phyloP scores from a whole-genome alignment of 148 eudicot species.

The Mesembryanthemum crystallinum region DNA sequence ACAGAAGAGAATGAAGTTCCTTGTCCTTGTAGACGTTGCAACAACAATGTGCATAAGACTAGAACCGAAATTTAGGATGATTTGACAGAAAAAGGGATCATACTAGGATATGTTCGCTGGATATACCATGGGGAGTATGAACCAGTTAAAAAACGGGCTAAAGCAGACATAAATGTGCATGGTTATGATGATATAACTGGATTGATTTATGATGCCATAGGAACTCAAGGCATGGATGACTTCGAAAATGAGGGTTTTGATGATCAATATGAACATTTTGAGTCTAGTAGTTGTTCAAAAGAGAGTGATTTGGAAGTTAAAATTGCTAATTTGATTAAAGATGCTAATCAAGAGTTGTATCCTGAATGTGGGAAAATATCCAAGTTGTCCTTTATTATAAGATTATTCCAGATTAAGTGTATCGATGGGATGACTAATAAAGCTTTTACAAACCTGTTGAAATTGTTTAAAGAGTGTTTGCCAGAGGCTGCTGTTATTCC shows the following conservation, averaged over 20 bases:
- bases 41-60: slow-evolving; percentile 5
- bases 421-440: slow-evolving; percentile 5
- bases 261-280: neutral
- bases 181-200: neutral
- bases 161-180: neutral
- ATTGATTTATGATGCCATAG: neutral
- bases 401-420: slow-evolving; percentile 11
- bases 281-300: too few species aligned
- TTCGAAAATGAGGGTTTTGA: too few species aligned
- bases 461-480: slow-evolving; percentile 7
- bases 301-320: neutral
- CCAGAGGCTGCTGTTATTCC: slow-evolving; percentile 1
- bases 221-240: neutral
- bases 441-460: slow-evolving; percentile 1
- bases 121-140: slow-evolving; percentile 7
- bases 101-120: slow-evolving; percentile 8
- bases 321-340: slow-evolving; percentile 1
- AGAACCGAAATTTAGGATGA: neutral
- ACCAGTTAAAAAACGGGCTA: neutral
- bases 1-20: neutral
- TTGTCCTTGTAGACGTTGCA: neutral
- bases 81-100: slow-evolving; percentile 14
- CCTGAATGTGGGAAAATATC: neutral
- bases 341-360: slow-evolving; percentile 2
- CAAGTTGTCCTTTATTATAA: slow-evolving; percentile 7